phyloP scores from a whole-genome alignment of 1,284 basidiomycete genomes.

The Coniferiporia weirii region DNA sequence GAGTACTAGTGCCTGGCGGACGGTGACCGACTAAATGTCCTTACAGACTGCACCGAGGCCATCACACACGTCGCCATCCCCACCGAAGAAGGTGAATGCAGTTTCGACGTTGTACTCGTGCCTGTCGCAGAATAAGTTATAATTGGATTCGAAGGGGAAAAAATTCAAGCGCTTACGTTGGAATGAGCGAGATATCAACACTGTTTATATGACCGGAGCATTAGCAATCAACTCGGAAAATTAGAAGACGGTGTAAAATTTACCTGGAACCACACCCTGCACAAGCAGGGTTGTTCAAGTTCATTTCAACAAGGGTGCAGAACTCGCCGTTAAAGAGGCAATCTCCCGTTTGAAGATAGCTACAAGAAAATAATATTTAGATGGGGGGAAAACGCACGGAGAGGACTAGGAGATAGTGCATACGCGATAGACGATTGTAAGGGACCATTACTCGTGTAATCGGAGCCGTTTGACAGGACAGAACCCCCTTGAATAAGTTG shows the following conservation, averaged over 20 bases:
- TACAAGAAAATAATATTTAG: neutral
- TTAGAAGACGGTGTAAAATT: neutral
- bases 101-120: constrained; percentile 31
- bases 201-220: constrained; percentile 16
- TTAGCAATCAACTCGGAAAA: neutral
- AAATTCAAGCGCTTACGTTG: constrained; percentile 29
- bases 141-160: neutral
- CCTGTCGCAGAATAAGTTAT: constrained; percentile 18
- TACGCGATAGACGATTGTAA: constrained; percentile 32
- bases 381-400: neutral
- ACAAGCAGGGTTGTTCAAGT: constrained; percentile 35
- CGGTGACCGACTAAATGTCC: neutral
- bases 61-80: constrained; percentile 24
- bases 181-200: constrained; percentile 41
- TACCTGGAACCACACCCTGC: constrained; percentile 34
- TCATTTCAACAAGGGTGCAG: constrained; percentile 39
- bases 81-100: constrained; percentile 24
- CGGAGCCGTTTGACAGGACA: constrained; percentile 30
- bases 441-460: constrained; percentile 28
- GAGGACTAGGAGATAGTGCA: constrained; percentile 5
- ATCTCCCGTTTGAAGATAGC: constrained; percentile 25
- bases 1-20: neutral
- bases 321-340: constrained; percentile 40
- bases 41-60: constrained; percentile 30
- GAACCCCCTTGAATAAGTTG: constrained; percentile 29